Evolutionary conservation across 495 filamentous ascomycete genomes (phyloP), one percentile per base, ranked within the genome.

Genomic region (Aspergillus mulundensis): DNA sequence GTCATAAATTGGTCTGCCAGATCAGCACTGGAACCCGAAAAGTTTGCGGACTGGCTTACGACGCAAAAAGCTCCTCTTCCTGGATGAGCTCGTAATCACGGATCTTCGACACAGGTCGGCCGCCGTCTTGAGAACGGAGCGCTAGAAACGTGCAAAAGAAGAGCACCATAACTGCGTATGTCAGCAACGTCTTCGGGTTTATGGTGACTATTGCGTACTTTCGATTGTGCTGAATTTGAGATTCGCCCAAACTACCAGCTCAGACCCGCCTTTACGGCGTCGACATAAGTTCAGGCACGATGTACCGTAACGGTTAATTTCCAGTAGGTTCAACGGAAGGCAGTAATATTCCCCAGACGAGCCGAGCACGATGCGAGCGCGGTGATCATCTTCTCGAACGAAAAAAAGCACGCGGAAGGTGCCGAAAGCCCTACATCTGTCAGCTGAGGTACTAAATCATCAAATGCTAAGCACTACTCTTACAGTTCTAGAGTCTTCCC

Each of bases 101-200:
- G 4, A 83, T 77, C 21, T 71, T 67, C 21, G 77, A 58, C 20
- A 79, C 75, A 1, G 77, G 72, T 2, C 75, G 81, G 52, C 76
- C 70, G 21, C 64, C 65, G 60, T 90, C 89, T 46, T 89, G 82
- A 14, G 82, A 78, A 63, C 90, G 90, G 54, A 95, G 77, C 0
- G 87, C 84, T 23, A 89, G 70, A 61, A 93, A 88, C 0, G 85
- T 83, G 68, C 82, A 86, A 67, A 87, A 88, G 66, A 95, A 94
- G 1, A 89, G 72, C 12, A 91, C 87, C 83, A 95, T 84, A 56
- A 72, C 83, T 85, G 28, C 0, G n/a, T 48, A 63, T 41, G 68
- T 56, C 39, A 54, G 38, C 50, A 42, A 15, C 24, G 41, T 7
- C 12, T 50, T 25, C 15, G 39, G 10, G 3, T 5, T n/a, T 34